Evolutionary conservation across 768 basidiomycete species (phyloP).

Genomic region (Tylopilus sp.): DNA sequence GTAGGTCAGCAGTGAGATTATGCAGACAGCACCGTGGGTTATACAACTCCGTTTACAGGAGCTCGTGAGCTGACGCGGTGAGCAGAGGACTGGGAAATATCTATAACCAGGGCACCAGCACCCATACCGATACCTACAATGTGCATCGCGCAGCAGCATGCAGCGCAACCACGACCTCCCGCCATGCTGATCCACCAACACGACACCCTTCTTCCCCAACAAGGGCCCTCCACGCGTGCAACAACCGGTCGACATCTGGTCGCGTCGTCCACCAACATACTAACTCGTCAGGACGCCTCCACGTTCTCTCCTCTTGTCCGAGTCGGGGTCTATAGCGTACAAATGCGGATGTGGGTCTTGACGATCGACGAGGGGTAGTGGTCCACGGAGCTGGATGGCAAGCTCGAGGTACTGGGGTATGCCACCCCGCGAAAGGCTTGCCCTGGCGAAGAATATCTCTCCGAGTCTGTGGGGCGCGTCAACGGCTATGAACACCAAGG

Average conservation of each 20-base stretch:
- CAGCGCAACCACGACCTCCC: constrained; percentile 6
- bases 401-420: constrained; percentile 32
- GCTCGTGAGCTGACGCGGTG: too few relatives aligned
- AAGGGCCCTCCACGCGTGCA: constrained; percentile 55
- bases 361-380: background rate
- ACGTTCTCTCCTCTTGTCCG: constrained; percentile 49
- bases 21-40: too few relatives aligned
- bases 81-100: too few relatives aligned
- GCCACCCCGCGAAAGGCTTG: constrained; percentile 26
- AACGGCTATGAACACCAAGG: background rate
- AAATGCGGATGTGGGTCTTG: background rate
- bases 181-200: constrained; percentile 56
- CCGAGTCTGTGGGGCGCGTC: constrained; percentile 11
- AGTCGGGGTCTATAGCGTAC: constrained; percentile 28
- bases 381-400: constrained; percentile 1
- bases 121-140: too few relatives aligned
- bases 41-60: too few relatives aligned
- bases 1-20: too few relatives aligned
- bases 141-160: background rate
- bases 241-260: constrained; percentile 43
- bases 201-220: constrained; percentile 35
- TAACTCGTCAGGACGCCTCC: constrained; percentile 41
- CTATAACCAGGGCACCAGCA: too few relatives aligned
- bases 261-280: constrained; percentile 17
- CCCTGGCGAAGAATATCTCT: constrained; percentile 21